Percentiles rank a stretch among this genome's conserved stretches.
Evolutionary conservation across 1,284 basidiomycete genomes (phyloP).

Genomic region (Cystobasidium pallidum): DNA sequence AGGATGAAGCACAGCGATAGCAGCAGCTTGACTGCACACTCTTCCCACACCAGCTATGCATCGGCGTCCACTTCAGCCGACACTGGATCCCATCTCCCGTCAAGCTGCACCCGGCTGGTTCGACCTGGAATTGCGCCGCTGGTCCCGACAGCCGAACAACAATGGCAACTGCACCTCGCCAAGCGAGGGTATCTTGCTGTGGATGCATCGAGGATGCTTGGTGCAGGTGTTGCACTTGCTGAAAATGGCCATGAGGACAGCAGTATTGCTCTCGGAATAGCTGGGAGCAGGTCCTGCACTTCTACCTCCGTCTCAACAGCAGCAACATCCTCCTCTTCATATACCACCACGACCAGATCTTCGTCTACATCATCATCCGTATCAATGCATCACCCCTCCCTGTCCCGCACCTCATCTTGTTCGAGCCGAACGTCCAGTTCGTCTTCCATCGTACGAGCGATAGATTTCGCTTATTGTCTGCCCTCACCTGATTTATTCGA

Average conservation of each 20-base stretch:
- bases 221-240: background rate
- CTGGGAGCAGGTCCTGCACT: background rate
- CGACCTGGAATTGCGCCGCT: constrained; percentile 18
- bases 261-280: background rate
- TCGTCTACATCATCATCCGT: background rate
- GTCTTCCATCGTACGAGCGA: constrained; percentile 20
- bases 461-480: constrained; percentile 24
- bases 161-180: background rate
- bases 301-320: background rate
- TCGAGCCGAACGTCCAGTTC: background rate
- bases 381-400: background rate
- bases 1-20: no score
- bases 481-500: background rate
- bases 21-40: no score
- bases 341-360: background rate
- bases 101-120: background rate
- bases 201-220: no score
- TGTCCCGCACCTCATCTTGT: background rate
- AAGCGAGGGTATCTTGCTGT: background rate
- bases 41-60: background rate
- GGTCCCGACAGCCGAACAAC: background rate
- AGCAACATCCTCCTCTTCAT: background rate
- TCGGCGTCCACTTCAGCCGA: background rate
- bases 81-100: background rate
- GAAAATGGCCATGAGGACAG: no score